Conservation (phyloP, 306 rosid genomes). For the Aeschynomene evenia region DNA sequence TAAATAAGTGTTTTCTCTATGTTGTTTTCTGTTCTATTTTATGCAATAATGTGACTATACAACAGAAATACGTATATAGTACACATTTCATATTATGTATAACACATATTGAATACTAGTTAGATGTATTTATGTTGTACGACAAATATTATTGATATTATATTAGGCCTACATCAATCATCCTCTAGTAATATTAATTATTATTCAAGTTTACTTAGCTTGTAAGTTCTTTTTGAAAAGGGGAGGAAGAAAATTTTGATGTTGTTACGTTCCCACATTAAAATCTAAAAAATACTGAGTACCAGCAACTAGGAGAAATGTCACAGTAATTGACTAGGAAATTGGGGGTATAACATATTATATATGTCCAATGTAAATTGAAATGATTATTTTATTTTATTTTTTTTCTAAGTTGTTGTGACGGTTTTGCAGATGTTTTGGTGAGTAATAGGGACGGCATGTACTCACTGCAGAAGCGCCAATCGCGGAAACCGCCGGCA, state of each 20-base stretch:
- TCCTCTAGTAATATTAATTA: background rate
- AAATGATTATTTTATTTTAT: too few species aligned
- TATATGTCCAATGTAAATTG: too few species aligned
- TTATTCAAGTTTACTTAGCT: conserved; percentile 27
- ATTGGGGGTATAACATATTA: too few species aligned
- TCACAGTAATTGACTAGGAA: background rate
- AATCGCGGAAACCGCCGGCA: conserved; percentile 26
- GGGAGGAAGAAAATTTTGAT: background rate
- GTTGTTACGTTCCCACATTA: background rate
- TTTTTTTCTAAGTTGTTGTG: background rate
- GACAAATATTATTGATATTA: too few species aligned
- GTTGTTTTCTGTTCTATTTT: background rate
- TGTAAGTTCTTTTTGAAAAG: conserved; percentile 5
- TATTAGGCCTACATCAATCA: background rate
- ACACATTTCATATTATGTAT: too few species aligned
- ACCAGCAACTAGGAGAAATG: background rate
- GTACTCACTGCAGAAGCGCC: conserved; percentile 47
- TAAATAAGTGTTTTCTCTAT: background rate
- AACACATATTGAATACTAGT: too few species aligned
- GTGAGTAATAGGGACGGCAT: conserved; percentile 35
- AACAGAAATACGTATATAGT: too few species aligned
- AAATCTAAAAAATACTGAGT: background rate
- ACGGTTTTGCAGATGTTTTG: conserved; percentile 36
- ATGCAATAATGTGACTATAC: too few species aligned
- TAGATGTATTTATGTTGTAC: too few species aligned